Evolutionary conservation across 176 grass and related monocot species (phyloP), one percentile per base, ranked within the genome.

Genomic region (Ananas comosus): DNA sequence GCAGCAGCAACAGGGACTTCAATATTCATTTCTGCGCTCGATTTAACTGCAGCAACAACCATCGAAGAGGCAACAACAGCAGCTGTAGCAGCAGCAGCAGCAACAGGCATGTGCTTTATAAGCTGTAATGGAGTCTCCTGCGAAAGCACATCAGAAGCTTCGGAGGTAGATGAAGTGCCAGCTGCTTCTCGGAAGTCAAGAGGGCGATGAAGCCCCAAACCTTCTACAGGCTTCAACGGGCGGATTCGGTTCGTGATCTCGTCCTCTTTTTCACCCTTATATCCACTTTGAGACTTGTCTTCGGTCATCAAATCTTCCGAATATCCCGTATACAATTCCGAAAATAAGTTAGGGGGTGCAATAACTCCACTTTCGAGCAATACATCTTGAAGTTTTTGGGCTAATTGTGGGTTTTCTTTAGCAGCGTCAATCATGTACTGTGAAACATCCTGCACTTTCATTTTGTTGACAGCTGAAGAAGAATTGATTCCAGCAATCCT

Each of bases 391-490:
- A 99, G 88, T 28, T 99, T 99, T 75, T 71, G 85, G 58, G 82
- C 95, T 82, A 99, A 82, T 75, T 88, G 78, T 23, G 95, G 95
- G 66, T 99, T 99, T 84, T 99, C 87, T 79, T 88, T 99, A 74
- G 95, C 95, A 54, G 95, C 95, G 69, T 99, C 82, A 83, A 99
- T 99, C 95, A 99, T 99, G 75, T 99, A 99, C 49, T 99, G 81
- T 24, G 95, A 99, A 63, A 99, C 91, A 85, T 99, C 85, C 63
- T 99, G 90, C 58, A 99, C 90, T 84, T 94, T 99, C 86, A 90
- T 99, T 57, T 87, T 90, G 58, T 82, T 75, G 28, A 90, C 78
- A 82, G 80, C 80, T 58, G 77, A 67, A 73, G 84, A 70, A 49
- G 84, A 70, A 49, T 61, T 74, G 76, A 83, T 67, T 77, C 85